Evolutionary conservation across 2,329 filamentous ascomycete genomes (phyloP).

Genomic region (Coleophoma crateriformis): DNA sequence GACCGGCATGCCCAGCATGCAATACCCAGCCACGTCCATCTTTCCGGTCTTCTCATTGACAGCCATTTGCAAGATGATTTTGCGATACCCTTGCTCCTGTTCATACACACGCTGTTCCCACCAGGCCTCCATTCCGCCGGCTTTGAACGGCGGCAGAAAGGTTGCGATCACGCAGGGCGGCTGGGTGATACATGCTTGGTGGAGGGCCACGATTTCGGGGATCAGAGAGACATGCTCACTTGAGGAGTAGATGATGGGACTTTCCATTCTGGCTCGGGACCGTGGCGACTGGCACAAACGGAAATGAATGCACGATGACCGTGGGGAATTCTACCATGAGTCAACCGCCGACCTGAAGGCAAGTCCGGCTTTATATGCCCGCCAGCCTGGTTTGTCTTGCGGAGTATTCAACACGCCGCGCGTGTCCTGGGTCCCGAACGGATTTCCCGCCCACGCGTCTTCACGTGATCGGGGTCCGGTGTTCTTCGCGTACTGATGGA

Average conservation of each 20-base stretch:
- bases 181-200: slow-evolving; percentile 51
- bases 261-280: slow-evolving; percentile 5
- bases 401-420: no score
- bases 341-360: no score
- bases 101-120: slow-evolving; percentile 50
- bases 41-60: slow-evolving; percentile 30
- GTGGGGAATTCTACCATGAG: neutral
- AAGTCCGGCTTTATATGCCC: no score
- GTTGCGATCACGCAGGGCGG: slow-evolving; percentile 47
- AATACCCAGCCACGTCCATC: slow-evolving; percentile 46
- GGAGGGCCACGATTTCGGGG: slow-evolving; percentile 50
- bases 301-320: neutral
- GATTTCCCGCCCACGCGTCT: neutral
- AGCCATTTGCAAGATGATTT: slow-evolving; percentile 48
- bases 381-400: neutral
- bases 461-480: neutral
- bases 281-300: neutral
- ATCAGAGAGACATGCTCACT: slow-evolving; percentile 44
- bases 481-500: neutral
- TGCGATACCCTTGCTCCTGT: slow-evolving; percentile 35
- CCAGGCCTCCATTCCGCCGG: slow-evolving; percentile 49
- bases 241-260: slow-evolving; percentile 33
- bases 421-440: neutral
- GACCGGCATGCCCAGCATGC: slow-evolving; percentile 45
- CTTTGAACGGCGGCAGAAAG: slow-evolving; percentile 53